Percentiles rank a stretch among this genome's conserved stretches.
Conservation (phyloP, 805 yeast species). For the Sugiyamaella qingdaonensis region DNA sequence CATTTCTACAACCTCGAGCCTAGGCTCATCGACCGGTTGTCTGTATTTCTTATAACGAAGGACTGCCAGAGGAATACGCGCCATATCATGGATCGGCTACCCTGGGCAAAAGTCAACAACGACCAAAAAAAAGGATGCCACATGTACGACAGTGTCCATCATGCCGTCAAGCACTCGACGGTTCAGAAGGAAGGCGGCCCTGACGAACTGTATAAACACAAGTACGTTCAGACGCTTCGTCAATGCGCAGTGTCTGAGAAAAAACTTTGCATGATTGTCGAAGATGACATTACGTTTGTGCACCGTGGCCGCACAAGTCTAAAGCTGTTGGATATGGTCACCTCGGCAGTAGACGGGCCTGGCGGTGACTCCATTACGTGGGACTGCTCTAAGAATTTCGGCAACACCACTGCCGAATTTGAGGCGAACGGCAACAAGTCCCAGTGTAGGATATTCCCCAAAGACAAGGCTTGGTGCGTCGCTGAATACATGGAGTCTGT, state of each 20-base stretch:
- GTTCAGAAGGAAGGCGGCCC: not conserved
- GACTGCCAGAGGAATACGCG: not conserved
- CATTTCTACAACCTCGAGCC: not conserved
- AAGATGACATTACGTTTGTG: not conserved
- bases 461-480: not conserved
- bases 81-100: not conserved
- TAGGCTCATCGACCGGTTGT: not conserved
- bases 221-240: not conserved
- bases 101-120: not conserved
- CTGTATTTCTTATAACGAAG: not conserved
- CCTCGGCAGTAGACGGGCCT: not conserved
- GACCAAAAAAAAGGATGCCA: not conserved
- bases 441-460: not conserved
- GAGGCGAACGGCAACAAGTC: not conserved
- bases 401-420: not conserved
- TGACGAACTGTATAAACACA: not conserved
- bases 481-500: not conserved
- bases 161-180: not conserved
- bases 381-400: slow-evolving; percentile 1
- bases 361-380: not conserved
- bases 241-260: not conserved
- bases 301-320: not conserved
- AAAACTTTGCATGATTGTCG: not conserved
- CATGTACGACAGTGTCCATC: not conserved
- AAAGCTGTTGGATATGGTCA: not conserved